These are phyloP conservation scores for Plasmodium berghei DNA, from an alignment of 169 alveolate genomes.

Conservation along the genomic window DNA sequence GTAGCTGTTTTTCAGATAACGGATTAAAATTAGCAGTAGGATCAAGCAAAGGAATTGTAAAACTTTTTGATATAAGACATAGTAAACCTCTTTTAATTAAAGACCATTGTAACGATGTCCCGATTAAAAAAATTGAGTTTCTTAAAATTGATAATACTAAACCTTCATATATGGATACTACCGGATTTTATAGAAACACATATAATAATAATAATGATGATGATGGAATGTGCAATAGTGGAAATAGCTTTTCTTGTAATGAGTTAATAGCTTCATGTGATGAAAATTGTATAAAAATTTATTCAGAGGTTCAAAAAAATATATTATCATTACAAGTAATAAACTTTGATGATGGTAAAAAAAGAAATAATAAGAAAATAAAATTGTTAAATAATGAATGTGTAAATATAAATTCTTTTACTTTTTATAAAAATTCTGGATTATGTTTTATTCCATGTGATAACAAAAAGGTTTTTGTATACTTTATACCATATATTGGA, in stretches of 20 bases:
- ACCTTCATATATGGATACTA: background rate
- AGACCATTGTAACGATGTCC: slow-evolving; percentile 77
- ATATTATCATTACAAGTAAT: slow-evolving; percentile 78
- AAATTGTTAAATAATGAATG: slow-evolving; percentile 36
- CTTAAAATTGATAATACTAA: slow-evolving; percentile 74
- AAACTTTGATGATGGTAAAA: slow-evolving; percentile 50
- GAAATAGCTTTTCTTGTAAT: slow-evolving; percentile 33
- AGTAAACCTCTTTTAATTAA: slow-evolving; percentile 81
- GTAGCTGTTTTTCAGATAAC: slow-evolving; percentile 78
- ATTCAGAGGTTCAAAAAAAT: slow-evolving; percentile 56
- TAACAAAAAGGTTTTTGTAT: slow-evolving; percentile 93
- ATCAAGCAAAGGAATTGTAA: slow-evolving; percentile 76
- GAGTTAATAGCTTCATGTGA: slow-evolving; percentile 82
- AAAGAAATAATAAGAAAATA: slow-evolving; percentile 18
- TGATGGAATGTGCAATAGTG: background rate
- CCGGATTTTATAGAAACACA: background rate
- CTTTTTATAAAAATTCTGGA: slow-evolving; percentile 92
- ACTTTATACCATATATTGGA: slow-evolving; percentile 95
- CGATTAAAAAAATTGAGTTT: slow-evolving; percentile 81
- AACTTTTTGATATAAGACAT: slow-evolving; percentile 82
- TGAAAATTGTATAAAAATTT: slow-evolving; percentile 79
- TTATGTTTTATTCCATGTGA: slow-evolving; percentile 94
- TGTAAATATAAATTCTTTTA: slow-evolving; percentile 79
- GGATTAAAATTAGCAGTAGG: slow-evolving; percentile 85
- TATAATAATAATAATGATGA: background rate